A percentile compares a stretch with the other conserved stretches of the same genome.
Evolutionary conservation across 2,329 filamentous ascomycete genomes (phyloP).

Genomic region (Botrytis elliptica): DNA sequence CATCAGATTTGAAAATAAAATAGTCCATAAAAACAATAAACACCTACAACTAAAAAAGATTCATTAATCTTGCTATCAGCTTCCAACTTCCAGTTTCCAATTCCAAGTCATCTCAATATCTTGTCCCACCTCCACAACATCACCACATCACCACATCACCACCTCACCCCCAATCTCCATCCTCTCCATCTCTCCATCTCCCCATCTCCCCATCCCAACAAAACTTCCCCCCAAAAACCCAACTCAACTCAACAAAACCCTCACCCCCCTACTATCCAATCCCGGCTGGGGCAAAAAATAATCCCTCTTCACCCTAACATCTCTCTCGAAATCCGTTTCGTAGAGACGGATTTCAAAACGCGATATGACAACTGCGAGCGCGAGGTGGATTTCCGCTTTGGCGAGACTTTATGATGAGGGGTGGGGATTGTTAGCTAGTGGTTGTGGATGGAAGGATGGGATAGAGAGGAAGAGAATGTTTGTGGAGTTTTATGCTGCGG

Average conservation of each 20-base stretch:
- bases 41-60: background rate
- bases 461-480: background rate
- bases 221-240: background rate
- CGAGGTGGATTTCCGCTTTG: conserved; percentile 30
- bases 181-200: too few species aligned
- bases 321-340: conserved; percentile 24
- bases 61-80: background rate
- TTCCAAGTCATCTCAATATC: background rate
- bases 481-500: background rate
- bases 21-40: background rate
- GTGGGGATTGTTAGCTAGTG: too few species aligned
- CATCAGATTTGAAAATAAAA: background rate
- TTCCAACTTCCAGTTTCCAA: background rate
- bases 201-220: background rate
- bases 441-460: background rate
- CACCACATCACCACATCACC: background rate
- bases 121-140: background rate
- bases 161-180: background rate
- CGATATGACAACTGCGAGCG: conserved; percentile 26
- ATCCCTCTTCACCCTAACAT: conserved; percentile 25
- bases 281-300: conserved; percentile 22
- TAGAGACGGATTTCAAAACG: conserved; percentile 26
- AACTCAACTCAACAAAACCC: conserved; percentile 3
- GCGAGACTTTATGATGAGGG: conserved; percentile 21
- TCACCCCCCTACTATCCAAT: conserved; percentile 12